Base-by-base conservation (phyloP, 805 yeast species). In the Wickerhamiella qilinensis region DNA sequence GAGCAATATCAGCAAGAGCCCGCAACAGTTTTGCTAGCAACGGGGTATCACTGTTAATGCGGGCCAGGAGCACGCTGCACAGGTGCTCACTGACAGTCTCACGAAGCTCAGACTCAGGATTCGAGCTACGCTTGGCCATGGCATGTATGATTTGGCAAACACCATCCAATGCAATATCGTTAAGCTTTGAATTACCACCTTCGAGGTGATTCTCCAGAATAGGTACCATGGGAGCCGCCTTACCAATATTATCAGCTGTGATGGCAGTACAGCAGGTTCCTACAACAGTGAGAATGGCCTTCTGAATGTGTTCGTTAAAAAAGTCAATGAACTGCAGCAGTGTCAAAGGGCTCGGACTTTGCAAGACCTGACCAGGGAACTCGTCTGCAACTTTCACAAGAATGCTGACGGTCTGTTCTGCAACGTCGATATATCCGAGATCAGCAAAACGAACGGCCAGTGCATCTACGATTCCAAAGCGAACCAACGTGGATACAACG, bases 251-350 rank as follows among this genome's bases (percentile, higher is more conserved):
- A 1, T 60, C 50, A 2, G 46, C 40, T 8, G 64, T 61, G 2
- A 78, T 62, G 30, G 60, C 60, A 8, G 67, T 61, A 45, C 83
- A 73, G 3, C 86, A 64, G 48, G 78, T 77, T 3, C 91, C 77
- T 15, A 79, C 78, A 28, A 81, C 78, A 1, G 65, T 60, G 27
- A 85, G 59, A 14, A 93, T 83, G 45, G 84, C 79, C 39, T 93
- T 63, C 56, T 88, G 97, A 1, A 93, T 81, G 58, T 83, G 94
- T 17, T 75, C 68, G 1, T 95, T 81, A 55, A 88, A 79, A 52
- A 88, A 88, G 54, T 91, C 97, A 43, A 86, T 63, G 50, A 74
- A 82, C 49, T 71, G 72, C 33, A 91, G 56, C 44, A 82, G 76
- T 0, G 81, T 71, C 5, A 64, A 58, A 7, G 86, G 55, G 7